Conservation (phyloP, 2,329 filamentous ascomycete species). For the Diaporthe citriasiana region DNA sequence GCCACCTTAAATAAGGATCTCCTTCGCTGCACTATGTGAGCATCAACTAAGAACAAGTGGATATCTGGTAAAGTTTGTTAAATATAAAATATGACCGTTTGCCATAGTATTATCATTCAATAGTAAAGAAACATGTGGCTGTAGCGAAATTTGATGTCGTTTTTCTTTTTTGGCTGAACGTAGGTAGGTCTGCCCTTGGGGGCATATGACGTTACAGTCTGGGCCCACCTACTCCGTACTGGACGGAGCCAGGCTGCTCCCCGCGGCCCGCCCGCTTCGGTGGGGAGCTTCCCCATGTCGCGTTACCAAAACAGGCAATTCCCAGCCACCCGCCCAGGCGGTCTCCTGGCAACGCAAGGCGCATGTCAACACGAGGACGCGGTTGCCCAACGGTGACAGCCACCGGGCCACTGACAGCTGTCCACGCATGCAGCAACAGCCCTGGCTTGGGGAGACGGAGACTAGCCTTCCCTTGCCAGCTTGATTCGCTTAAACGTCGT, state of each 20-base stretch:
- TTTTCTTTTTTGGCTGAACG: too few relatives aligned
- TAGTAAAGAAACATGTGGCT: too few relatives aligned
- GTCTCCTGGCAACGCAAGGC: conserved; percentile 38
- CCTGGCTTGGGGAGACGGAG: neutral
- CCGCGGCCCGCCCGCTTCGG: conserved; percentile 9
- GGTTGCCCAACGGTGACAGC: conserved; percentile 4
- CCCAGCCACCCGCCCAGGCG: conserved; percentile 39
- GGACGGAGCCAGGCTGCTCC: neutral
- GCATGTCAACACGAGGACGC: conserved; percentile 36
- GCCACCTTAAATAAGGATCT: too few relatives aligned
- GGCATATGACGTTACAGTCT: conserved; percentile 10
- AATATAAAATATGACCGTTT: too few relatives aligned
- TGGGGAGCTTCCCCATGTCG: conserved; percentile 3
- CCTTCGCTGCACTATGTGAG: too few relatives aligned
- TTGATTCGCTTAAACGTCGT: conserved; percentile 14
- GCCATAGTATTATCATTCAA: too few relatives aligned
- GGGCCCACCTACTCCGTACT: neutral
- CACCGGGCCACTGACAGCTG: conserved; percentile 29
- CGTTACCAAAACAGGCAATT: conserved; percentile 46
- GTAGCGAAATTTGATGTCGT: too few relatives aligned
- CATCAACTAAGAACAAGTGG: too few relatives aligned
- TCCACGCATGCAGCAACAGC: conserved; percentile 38
- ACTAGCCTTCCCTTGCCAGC: conserved; percentile 30
- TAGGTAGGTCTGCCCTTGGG: neutral
- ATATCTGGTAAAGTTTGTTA: too few relatives aligned